These are phyloP conservation scores for Ophiostoma populinum DNA, from an alignment of 2,329 filamentous ascomycete genomes.

Conservation along the genomic window DNA sequence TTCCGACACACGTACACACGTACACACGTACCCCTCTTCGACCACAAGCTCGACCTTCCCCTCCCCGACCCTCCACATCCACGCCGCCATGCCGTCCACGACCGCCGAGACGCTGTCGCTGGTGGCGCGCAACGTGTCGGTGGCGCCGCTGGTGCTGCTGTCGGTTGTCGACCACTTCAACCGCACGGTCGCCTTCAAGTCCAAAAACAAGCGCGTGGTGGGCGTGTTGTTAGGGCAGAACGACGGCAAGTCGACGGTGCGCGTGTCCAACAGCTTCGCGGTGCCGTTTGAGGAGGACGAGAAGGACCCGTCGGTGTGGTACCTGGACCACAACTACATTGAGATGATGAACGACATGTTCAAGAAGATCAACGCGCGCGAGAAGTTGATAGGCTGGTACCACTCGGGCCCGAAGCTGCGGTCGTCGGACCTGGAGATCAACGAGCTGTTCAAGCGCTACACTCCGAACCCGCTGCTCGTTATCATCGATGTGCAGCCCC, in stretches of 20 bases:
- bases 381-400: conserved; percentile 99
- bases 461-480: conserved; percentile 90
- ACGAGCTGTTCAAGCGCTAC: conserved; percentile 98
- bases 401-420: conserved; percentile 94
- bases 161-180: conserved; percentile 98
- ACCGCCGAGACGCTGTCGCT: conserved; percentile 93
- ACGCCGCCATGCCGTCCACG: conserved; percentile 66
- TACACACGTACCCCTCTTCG: not conserved
- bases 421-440: conserved; percentile 95
- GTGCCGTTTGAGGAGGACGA: conserved; percentile 98
- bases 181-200: conserved; percentile 74
- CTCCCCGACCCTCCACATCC: conserved; percentile 5
- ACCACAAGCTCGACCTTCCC: not conserved
- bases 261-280: conserved; percentile 97
- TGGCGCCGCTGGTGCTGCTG: conserved; percentile 92
- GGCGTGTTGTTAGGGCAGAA: conserved; percentile 92
- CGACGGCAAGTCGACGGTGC: conserved; percentile 72
- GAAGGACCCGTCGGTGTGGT: conserved; percentile 97
- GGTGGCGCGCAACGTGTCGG: conserved; percentile 86
- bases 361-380: conserved; percentile 97
- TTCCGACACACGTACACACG: not conserved
- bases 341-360: conserved; percentile 99
- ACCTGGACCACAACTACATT: conserved; percentile 97
- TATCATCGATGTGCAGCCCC: conserved; percentile 96
- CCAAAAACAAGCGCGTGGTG: conserved; percentile 69